Evolutionary conservation across 163 green algal genomes (phyloP), one percentile per base, ranked within the genome.

Genomic region (Trebouxia gelatinosa): DNA sequence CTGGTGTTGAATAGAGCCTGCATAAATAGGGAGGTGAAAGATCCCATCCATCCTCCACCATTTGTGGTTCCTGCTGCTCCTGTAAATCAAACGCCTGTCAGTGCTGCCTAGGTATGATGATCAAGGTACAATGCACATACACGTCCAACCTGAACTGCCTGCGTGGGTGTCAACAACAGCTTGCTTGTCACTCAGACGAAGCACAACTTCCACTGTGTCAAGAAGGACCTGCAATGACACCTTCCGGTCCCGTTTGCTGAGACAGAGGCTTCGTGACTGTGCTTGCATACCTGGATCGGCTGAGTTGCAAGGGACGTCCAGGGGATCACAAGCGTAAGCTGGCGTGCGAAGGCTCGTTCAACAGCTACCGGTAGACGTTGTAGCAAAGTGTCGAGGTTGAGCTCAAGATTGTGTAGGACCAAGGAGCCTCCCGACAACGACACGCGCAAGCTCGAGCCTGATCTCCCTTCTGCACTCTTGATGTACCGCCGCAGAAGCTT

Each of bases 341-440:
- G 50, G 29, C 75, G 29, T 7, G 85, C 87, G 72, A 84, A 89
- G 23, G 87, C 87, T 16, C 85, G 62, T 6, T 80, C 39, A 19
- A 89, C 77, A 26, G 48, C 37, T 2, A 88, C 51, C 0, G 75
- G 78, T 16, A 87, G 67, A 0, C 70, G 48, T 2, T 64, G 38
- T 38, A 88, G 75, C n/a, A 89, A 37, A 13, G 66, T 31, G 4
- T 86, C 81, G 31, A 91, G 40, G 43, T 89, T 82, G 2, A 91
- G 80, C 79, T 91, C 87, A 46, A 91, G 80, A 64, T 90, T 84
- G 51, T 88, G 83, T 57, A 91, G 70, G 0, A 83, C 65, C 34
- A 90, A 62, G 6, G 64, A 78, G 29, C 83, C 82, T 4, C 82
- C 75, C 17, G 80, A 81, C 37, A 87, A 80, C 0, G 78, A 82